Conservation (phyloP, 129 eudicot species). For the Apium graveolens region DNA sequence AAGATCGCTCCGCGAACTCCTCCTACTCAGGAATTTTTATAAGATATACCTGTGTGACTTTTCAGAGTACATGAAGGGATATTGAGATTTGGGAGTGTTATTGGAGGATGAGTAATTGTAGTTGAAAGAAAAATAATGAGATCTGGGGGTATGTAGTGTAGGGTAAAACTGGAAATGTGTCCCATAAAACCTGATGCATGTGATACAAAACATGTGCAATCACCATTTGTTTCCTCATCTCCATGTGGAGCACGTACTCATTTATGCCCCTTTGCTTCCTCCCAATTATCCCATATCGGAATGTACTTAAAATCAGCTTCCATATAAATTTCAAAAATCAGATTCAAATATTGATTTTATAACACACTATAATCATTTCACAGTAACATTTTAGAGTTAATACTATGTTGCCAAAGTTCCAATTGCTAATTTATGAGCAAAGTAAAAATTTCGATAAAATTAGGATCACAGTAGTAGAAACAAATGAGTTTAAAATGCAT, state of each 20-base stretch:
- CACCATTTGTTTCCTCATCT: slow-evolving; percentile 1
- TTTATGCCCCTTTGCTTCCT: slow-evolving; percentile 1
- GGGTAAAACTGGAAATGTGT: not conserved
- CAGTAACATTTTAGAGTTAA: not conserved
- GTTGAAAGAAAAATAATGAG: not conserved
- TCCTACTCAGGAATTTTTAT: too few species aligned
- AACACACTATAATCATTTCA: not conserved
- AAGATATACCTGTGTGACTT: not conserved
- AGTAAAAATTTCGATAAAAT: too few species aligned
- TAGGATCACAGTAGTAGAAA: not conserved
- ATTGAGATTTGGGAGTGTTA: not conserved
- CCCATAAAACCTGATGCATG: slow-evolving; percentile 20
- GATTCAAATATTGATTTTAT: not conserved
- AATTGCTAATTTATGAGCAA: too few species aligned
- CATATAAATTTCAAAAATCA: not conserved
- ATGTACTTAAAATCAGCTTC: not conserved
- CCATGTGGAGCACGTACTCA: slow-evolving; percentile 18
- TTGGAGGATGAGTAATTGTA: not conserved
- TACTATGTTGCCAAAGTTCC: too few species aligned
- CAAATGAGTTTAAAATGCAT: too few species aligned
- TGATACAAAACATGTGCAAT: slow-evolving; percentile 15
- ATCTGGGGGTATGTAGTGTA: not conserved
- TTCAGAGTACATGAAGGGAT: not conserved
- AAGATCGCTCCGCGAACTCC: not conserved
- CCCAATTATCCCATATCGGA: not conserved